Base-by-base conservation (phyloP, 495 filamentous ascomycete species). In the Bacidia gigantensis region DNA sequence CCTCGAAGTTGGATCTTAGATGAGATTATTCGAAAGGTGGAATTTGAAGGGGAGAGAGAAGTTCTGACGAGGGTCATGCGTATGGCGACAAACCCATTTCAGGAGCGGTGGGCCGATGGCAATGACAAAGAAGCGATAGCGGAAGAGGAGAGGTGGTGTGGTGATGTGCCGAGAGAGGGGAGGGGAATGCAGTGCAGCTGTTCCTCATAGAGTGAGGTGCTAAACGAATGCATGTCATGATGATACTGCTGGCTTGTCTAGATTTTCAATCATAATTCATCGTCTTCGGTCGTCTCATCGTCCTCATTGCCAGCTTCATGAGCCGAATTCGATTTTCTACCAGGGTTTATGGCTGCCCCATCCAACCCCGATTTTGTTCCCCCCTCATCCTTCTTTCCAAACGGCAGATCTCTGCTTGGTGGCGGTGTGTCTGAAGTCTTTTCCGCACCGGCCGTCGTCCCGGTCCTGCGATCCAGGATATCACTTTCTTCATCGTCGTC, bases 151-250 rank as follows among this genome's bases (percentile, higher is more conserved):
- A 73, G 93, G 58, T 95, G 85, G 70, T 89, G 82, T 54, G 82
- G 87, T 9, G 89, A 95, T 70, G 87, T 95, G 49, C 92, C 92
- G 10, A 81, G 70, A 66, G 67, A 69, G 40, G 77, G 77, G 64
- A 74, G 86, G 59, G 84, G 80, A 40, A 79, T 94, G 78, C 90
- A 95, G 73, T 98, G 92, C 67, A 89, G 84, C 62, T 98, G 92
- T 51, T 58, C 56, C 7, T 58, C 56, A 21, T 58, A 39, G 54
- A 5, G 3, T 24, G 26, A 7, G 29, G 11, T 23, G 44, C 0
- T 11, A 42, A 2, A 11, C 26, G 18, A 2, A 2, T 46, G 14
- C 14, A n/a, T n/a, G n/a, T n/a, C n/a, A n/a, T n/a, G n/a, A n/a
- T n/a, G n/a, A n/a, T n/a, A n/a, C n/a, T n/a, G n/a, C n/a, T n/a